Base-by-base conservation (phyloP, 2,329 filamentous ascomycete species). In the Stachybotrys chlorohalonatus region DNA sequence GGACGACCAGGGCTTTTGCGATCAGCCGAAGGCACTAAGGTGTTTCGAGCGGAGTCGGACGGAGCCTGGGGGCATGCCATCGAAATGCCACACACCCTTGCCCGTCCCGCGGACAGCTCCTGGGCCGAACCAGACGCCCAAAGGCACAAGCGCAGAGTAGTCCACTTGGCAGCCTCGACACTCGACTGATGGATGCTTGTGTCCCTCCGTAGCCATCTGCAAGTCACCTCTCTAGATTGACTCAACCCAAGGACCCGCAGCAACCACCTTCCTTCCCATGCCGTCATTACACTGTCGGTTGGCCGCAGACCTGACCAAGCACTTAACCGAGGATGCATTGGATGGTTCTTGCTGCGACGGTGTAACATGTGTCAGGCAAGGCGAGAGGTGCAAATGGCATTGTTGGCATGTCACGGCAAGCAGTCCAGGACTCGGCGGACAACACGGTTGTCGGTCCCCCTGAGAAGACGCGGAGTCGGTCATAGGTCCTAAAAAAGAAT, bases 1-100 rank as follows among this genome's bases (percentile, higher is more conserved):
- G 60, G 63, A 61, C 62, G 65, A 64, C 57, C 65, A 68, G 68
- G 66, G 66, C 67, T 69, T 63, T 67, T 65, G 63, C 66, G 68
- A 71, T 73, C 68, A 72, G 64, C 66, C 65, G 68, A 65, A 64
- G 66, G 63, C 68, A 64, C 69, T 71, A 72, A 71, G 65, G 67
- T 70, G 69, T 72, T 71, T 71, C 67, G 67, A 70, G 67, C 66
- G 61, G 65, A 70, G 70, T 66, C 63, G 62, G 66, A 58, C 62
- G 63, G 58, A 61, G 63, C 66, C 63, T 62, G 64, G 56, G 56
- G 58, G 63, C 56, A 64, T 56, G 60, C 9, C 46, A 47, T 47
- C 11, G n/a, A 42, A 42, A 13, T 42, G 36, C 36, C 9, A 42
- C 36, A 24, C 24, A 24, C 36, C 36, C 36, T 42, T 42, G 36